A percentile compares a stretch with the other conserved stretches of the same genome.
phyloP scores from a whole-genome alignment of 306 rosid genomes.

The Begonia fuchsioides region DNA sequence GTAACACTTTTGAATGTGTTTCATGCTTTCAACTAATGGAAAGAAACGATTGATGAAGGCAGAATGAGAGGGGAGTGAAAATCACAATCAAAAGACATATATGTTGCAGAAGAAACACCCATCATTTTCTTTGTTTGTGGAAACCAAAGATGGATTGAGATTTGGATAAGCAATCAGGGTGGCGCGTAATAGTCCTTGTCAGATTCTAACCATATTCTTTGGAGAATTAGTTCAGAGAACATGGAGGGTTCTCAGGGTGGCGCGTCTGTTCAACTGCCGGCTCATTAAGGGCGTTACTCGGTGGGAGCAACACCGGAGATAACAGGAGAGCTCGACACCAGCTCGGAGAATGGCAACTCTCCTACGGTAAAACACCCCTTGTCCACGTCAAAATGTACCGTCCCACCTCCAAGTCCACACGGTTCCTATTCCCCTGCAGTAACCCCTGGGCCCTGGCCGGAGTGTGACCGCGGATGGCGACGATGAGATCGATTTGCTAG shows the following conservation, averaged over 20 bases:
- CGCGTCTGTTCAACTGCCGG: background rate
- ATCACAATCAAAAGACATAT: too few relatives aligned
- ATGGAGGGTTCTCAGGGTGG: background rate
- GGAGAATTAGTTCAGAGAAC: background rate
- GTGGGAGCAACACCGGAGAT: background rate
- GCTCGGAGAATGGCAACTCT: constrained; percentile 1
- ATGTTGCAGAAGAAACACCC: too few relatives aligned
- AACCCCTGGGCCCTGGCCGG: background rate
- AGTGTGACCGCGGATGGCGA: background rate
- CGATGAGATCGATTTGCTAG: constrained; percentile 1
- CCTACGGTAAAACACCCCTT: constrained; percentile 2
- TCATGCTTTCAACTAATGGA: too few relatives aligned
- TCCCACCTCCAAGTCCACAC: background rate
- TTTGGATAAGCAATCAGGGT: too few relatives aligned
- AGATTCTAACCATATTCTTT: too few relatives aligned
- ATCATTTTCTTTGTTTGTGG: too few relatives aligned
- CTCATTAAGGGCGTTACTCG: background rate
- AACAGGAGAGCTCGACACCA: background rate
- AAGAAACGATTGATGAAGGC: too few relatives aligned
- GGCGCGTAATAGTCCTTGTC: too few relatives aligned
- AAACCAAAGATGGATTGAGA: too few relatives aligned
- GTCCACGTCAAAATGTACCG: constrained; percentile 1
- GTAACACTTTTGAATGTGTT: too few relatives aligned
- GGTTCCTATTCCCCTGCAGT: background rate
- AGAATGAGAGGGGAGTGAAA: too few relatives aligned